Conservation (phyloP, 2,329 filamentous ascomycete genomes). For the Epichloe baconii region DNA sequence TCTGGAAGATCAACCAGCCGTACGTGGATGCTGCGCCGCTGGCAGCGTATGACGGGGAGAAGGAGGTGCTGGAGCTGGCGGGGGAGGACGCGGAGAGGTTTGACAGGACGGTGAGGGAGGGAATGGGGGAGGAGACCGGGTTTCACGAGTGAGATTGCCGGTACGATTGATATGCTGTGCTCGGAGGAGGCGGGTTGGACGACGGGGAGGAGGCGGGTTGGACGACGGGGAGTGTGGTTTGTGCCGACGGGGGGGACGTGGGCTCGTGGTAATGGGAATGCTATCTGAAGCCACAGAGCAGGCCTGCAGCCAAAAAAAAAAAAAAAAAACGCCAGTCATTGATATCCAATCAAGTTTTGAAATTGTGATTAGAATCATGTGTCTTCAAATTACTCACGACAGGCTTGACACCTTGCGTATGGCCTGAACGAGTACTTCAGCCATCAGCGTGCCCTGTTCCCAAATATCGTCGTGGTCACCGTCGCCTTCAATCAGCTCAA, state of each 20-base stretch:
- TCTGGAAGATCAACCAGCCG: conserved; percentile 26
- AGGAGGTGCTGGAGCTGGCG: conserved; percentile 16
- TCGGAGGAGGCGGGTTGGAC: conserved; percentile 53
- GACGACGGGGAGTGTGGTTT: conserved; percentile 61
- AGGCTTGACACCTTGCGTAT: neutral
- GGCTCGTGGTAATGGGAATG: too few species aligned
- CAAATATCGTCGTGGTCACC: conserved; percentile 3
- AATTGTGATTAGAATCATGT: neutral
- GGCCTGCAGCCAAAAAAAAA: too few species aligned
- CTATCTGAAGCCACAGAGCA: too few species aligned
- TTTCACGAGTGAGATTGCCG: conserved; percentile 45
- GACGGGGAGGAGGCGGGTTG: conserved; percentile 54
- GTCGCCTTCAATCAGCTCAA: neutral
- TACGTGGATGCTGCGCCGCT: conserved; percentile 24
- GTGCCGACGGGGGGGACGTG: conserved; percentile 44
- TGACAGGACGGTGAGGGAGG: conserved; percentile 19
- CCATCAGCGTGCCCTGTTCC: conserved; percentile 2
- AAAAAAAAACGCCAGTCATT: neutral
- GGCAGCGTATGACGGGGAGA: conserved; percentile 20
- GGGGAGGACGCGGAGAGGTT: conserved; percentile 20
- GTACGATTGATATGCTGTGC: conserved; percentile 58
- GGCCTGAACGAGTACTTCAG: neutral
- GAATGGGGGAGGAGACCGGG: conserved; percentile 23
- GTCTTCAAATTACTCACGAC: neutral
- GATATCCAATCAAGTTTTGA: neutral